Percentiles rank a stretch among this genome's conserved stretches.
These are phyloP conservation scores for Cantharellus cinnabarinus DNA, from an alignment of 768 basidiomycete genomes.

Conservation along the genomic window DNA sequence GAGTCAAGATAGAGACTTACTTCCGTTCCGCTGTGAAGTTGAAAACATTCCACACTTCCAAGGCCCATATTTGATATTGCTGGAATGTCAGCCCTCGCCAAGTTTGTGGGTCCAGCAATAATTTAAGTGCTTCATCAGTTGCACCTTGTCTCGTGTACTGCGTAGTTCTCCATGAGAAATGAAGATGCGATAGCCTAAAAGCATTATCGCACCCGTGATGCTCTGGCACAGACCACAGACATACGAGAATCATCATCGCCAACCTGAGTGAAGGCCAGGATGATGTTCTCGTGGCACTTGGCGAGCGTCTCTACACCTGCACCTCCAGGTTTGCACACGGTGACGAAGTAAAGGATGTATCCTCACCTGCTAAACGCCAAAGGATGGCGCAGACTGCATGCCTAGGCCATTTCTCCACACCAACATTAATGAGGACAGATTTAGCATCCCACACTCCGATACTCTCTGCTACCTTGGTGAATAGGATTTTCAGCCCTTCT, in stretches of 20 bases:
- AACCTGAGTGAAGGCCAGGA: slow-evolving; percentile 40
- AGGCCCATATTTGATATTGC: slow-evolving; percentile 55
- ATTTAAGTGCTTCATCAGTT: slow-evolving; percentile 37
- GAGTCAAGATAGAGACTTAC: slow-evolving; percentile 20
- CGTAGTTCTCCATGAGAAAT: neutral
- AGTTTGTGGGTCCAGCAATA: slow-evolving; percentile 43
- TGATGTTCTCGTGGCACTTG: slow-evolving; percentile 43
- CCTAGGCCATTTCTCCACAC: slow-evolving; percentile 32
- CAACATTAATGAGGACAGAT: slow-evolving; percentile 16
- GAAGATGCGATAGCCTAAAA: neutral
- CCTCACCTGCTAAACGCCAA: slow-evolving; percentile 48
- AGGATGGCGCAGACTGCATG: slow-evolving; percentile 55
- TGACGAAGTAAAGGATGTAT: neutral
- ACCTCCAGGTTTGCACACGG: neutral
- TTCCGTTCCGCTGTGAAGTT: slow-evolving; percentile 45
- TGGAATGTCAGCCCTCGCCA: slow-evolving; percentile 47
- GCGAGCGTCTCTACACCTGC: slow-evolving; percentile 52
- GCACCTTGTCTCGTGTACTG: slow-evolving; percentile 52
- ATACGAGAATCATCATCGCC: slow-evolving; percentile 44
- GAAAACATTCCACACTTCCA: slow-evolving; percentile 60
- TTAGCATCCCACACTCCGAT: slow-evolving; percentile 4
- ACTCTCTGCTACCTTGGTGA: slow-evolving; percentile 7
- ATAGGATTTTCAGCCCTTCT: slow-evolving; percentile 3
- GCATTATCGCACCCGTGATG: slow-evolving; percentile 33
- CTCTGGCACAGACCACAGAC: slow-evolving; percentile 39